Evolutionary conservation across 2,329 filamentous ascomycete species (phyloP).

Genomic region (Botrytis galanthina): DNA sequence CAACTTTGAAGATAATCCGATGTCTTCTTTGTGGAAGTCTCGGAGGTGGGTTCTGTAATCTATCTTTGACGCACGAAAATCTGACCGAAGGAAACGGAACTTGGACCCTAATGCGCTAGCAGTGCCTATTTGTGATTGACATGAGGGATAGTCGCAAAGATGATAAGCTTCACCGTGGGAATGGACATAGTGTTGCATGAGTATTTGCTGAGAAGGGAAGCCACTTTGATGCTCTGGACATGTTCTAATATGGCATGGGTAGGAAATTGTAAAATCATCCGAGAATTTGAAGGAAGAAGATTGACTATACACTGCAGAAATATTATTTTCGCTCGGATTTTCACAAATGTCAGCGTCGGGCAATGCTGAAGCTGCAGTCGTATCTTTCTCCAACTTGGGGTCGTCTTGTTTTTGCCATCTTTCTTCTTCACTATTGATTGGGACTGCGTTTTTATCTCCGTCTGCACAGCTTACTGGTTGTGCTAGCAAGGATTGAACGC

Average conservation of each 20-base stretch:
- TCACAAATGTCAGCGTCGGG: not conserved
- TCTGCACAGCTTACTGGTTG: not conserved
- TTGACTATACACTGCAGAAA: not conserved
- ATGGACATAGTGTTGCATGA: not conserved
- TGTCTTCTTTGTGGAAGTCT: not conserved
- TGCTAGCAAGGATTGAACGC: not conserved
- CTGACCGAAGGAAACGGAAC: not conserved
- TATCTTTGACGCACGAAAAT: not conserved
- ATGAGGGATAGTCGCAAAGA: constrained; percentile 11
- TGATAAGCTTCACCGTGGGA: not conserved
- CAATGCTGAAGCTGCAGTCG: not conserved
- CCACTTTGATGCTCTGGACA: constrained; percentile 12
- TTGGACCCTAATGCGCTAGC: not conserved
- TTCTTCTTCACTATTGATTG: not conserved
- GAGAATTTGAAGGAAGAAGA: not conserved
- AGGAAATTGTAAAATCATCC: not conserved
- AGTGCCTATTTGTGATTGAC: constrained; percentile 6
- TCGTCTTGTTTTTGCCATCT: not conserved
- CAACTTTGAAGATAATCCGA: not conserved
- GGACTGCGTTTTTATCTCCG: not conserved
- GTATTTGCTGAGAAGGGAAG: not conserved
- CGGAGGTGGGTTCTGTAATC: not conserved
- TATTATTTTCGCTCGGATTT: not conserved
- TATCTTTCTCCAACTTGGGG: not conserved
- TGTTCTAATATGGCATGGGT: not conserved